A percentile compares a stretch with the other conserved stretches of the same genome.
Conservation (phyloP, 1,139 yeast genomes). For the Candida sanyaensis region DNA sequence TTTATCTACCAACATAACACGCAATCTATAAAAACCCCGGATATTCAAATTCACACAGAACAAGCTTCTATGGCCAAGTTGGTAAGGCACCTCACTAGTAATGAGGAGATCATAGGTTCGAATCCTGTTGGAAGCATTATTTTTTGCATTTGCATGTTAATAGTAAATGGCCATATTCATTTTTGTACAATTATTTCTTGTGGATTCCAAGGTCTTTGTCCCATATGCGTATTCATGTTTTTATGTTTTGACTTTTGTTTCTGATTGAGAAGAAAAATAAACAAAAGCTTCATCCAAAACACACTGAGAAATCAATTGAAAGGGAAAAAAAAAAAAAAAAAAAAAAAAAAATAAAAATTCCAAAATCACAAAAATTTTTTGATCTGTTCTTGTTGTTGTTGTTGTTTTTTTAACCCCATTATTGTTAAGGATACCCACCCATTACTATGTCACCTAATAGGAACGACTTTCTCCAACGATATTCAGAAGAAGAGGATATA, state of each 20-base stretch:
- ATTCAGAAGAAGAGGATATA: conserved; percentile 26
- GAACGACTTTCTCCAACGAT: conserved; percentile 18
- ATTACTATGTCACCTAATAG: conserved; percentile 3
- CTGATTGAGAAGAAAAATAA: conserved; percentile 1
- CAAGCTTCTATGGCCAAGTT: conserved; percentile 37
- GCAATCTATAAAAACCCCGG: too few relatives aligned
- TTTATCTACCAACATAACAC: too few relatives aligned
- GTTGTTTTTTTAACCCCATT: not conserved
- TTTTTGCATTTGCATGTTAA: not conserved
- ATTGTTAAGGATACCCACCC: not conserved
- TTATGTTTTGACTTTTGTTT: not conserved
- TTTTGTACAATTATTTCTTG: too few relatives aligned
- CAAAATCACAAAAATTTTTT: not conserved
- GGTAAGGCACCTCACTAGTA: conserved; percentile 94
- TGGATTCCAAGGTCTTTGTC: too few relatives aligned
- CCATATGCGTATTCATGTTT: not conserved
- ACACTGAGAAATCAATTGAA: not conserved
- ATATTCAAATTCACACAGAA: too few relatives aligned
- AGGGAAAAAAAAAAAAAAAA: not conserved
- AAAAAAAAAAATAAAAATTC: not conserved
- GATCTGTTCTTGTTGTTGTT: not conserved
- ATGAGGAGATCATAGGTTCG: conserved; percentile 91
- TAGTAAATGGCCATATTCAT: too few relatives aligned
- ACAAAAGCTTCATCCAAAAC: not conserved
- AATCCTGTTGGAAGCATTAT: conserved; percentile 74